Conservation (phyloP, 2,329 filamentous ascomycete genomes). For the Lizonia empirigonia region DNA sequence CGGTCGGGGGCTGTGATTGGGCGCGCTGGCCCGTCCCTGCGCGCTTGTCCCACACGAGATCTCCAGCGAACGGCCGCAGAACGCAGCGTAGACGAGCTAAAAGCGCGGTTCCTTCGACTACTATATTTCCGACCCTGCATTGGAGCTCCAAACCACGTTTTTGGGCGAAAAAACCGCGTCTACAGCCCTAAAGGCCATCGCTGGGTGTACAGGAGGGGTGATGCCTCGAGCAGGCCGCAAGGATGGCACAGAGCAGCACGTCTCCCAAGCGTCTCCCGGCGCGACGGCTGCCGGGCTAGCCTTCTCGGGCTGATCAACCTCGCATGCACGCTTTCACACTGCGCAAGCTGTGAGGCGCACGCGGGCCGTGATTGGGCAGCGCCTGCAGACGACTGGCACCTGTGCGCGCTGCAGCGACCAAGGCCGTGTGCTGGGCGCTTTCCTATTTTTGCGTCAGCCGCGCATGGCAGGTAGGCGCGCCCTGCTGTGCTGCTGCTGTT, state of each 20-base stretch:
- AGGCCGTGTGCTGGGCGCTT: constrained; percentile 6
- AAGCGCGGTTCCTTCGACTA: constrained; percentile 35
- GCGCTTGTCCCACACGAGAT: constrained; percentile 28
- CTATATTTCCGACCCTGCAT: constrained; percentile 33
- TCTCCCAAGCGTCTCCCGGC: constrained; percentile 30
- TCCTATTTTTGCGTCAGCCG: constrained; percentile 36
- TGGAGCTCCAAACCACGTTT: constrained; percentile 35
- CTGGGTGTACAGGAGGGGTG: constrained; percentile 33
- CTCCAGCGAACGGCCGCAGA: constrained; percentile 24
- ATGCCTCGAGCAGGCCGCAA: constrained; percentile 14
- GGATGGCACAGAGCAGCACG: constrained; percentile 12
- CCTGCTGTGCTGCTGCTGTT: not conserved
- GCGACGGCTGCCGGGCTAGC: constrained; percentile 31
- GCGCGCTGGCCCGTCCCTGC: constrained; percentile 22
- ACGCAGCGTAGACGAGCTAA: constrained; percentile 28
- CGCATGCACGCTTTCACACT: constrained; percentile 27
- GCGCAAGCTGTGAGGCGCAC: constrained; percentile 10
- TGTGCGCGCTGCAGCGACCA: not conserved
- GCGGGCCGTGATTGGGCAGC: constrained; percentile 9
- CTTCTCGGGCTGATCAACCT: too few species aligned
- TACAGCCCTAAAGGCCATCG: constrained; percentile 36
- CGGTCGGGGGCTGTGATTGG: constrained; percentile 22
- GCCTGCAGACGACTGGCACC: not conserved
- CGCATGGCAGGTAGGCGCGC: constrained; percentile 28
- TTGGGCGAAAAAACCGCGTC: constrained; percentile 41